phyloP scores from a whole-genome alignment of 148 eudicot genomes.

The Pouteria glomerata region DNA sequence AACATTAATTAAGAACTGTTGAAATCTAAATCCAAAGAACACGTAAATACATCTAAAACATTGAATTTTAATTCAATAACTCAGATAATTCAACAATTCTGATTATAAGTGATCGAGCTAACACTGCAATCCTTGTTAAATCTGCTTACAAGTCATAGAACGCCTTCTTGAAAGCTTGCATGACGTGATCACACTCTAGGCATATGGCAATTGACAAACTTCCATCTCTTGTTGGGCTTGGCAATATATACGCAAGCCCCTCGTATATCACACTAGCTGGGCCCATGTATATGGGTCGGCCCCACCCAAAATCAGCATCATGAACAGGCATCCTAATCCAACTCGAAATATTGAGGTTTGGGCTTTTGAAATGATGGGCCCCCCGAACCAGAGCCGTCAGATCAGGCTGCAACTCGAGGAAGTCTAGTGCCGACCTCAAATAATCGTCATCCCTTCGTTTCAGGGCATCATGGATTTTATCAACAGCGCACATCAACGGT shows the following conservation, averaged over 20 bases:
- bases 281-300: neutral
- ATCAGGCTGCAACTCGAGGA: conserved; percentile 1
- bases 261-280: neutral
- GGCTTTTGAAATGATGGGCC: neutral
- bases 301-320: conserved; percentile 12
- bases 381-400: neutral
- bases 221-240: conserved; percentile 1
- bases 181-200: neutral
- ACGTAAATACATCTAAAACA: no score
- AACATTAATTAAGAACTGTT: no score
- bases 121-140: no score
- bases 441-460: neutral
- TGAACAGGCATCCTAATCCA: neutral
- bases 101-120: no score
- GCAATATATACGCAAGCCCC: conserved; percentile 3
- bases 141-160: neutral
- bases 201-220: neutral
- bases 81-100: no score
- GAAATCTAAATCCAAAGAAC: no score
- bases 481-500: conserved; percentile 2
- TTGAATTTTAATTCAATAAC: no score
- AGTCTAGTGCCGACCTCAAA: conserved; percentile 5
- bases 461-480: conserved; percentile 17
- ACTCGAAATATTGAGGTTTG: neutral
- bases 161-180: neutral